Percentiles rank a stretch among this genome's conserved stretches.
These are phyloP conservation scores for Vitis hybrid DNA, from an alignment of 177 flowering plant species.

Conservation along the genomic window DNA sequence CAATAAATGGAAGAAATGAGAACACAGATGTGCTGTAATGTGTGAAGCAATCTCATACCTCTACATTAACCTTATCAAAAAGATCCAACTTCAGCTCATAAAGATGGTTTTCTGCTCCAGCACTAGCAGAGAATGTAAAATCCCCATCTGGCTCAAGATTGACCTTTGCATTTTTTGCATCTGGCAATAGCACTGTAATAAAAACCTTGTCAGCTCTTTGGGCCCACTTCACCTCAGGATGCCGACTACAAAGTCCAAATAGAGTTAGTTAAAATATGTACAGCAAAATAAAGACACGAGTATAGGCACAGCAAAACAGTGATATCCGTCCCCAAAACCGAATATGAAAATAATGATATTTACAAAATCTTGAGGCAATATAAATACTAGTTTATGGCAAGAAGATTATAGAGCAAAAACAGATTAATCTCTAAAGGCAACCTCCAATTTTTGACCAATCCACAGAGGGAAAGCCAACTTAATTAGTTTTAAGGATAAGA, in stretches of 20 bases:
- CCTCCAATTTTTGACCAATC: too few relatives aligned
- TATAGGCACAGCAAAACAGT: not conserved
- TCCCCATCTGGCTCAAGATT: conserved; percentile 82
- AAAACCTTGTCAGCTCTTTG: conserved; percentile 77
- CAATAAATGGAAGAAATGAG: too few relatives aligned
- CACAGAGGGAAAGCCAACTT: too few relatives aligned
- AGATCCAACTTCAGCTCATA: conserved; percentile 82
- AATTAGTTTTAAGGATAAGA: too few relatives aligned
- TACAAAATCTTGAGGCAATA: not conserved
- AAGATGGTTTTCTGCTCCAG: conserved; percentile 51
- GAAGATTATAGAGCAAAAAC: too few relatives aligned
- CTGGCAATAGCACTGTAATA: conserved; percentile 71
- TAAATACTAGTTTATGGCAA: too few relatives aligned
- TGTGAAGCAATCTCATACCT: conserved; percentile 43
- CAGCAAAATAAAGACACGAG: not conserved
- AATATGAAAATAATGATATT: not conserved
- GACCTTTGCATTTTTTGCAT: conserved; percentile 73
- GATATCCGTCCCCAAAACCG: not conserved
- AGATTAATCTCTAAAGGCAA: too few relatives aligned
- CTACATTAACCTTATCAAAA: conserved; percentile 76
- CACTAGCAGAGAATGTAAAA: conserved; percentile 71
- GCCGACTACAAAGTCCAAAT: conserved; percentile 49
- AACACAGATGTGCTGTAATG: not conserved
- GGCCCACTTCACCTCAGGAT: conserved; percentile 97
- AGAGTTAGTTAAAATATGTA: not conserved